Evolutionary conservation across 208 protist genomes (phyloP), one percentile per base, ranked within the genome.

Genomic region (Porcisia hertigi): DNA sequence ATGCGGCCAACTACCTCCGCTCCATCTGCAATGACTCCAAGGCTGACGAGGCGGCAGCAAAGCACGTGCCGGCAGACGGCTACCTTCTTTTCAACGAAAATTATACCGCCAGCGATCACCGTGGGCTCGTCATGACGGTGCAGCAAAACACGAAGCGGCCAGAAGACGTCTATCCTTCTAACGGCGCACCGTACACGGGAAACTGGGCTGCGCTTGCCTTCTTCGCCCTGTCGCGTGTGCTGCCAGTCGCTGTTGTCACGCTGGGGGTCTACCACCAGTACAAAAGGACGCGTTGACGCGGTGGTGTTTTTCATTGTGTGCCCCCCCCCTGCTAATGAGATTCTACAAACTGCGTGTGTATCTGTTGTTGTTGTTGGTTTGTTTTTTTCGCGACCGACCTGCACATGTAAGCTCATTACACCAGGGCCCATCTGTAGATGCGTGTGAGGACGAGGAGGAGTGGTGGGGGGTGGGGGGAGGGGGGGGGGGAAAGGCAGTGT

Each of bases 61-160:
- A 67, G 59, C 66, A 45, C 59, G 75, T 78, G 43, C 81, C 80
- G 53, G 30, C 41, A 1, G 83, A 92, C 54, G 88, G 88, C 64
- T 94, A 93, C 66, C 63, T 96, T 2, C 77, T 92, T 47, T 92
- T 96, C 76, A 96, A 94, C 77, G 85, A 92, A n/a, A 18, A 82
- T 30, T 94, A 88, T 65, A 59, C 65, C 14, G 84, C 74, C 5
- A 93, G 84, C 41, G 90, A 94, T 72, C 92, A 96, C 75, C 87
- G 86, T 63, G 92, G 90, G 25, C 77, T 96, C 20, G 72, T 89
- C 39, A 83, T 94, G 70, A 86, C 83, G 9, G 83, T 92, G 30
- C 58, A 55, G 52, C 91, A 93, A 73, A 73, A 88, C 59, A 73
- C 34, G 34, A 81, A 65, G n/a, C 57, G 64, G 43, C 69, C 82